Conservation (phyloP, 495 filamentous ascomycete species). For the Penicillium odoratum region DNA sequence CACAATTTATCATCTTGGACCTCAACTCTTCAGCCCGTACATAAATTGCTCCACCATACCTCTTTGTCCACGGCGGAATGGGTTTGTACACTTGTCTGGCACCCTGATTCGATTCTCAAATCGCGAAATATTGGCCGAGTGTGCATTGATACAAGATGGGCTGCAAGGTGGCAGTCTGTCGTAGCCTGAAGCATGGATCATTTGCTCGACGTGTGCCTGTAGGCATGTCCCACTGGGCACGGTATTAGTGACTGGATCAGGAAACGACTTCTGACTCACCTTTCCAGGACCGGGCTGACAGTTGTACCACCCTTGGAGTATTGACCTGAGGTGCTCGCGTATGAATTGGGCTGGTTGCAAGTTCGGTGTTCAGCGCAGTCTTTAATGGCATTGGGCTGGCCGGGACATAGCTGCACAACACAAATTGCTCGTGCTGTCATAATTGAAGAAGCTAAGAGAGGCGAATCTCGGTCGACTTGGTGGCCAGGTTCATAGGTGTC, state of each 20-base stretch:
- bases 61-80: too few species aligned
- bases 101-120: too few species aligned
- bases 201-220: too few species aligned
- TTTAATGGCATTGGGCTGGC: not conserved
- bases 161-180: too few species aligned
- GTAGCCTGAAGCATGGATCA: too few species aligned
- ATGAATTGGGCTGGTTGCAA: constrained; percentile 2
- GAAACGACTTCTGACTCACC: constrained; percentile 4
- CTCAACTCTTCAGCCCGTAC: not conserved
- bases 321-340: not conserved
- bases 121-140: too few species aligned
- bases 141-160: too few species aligned
- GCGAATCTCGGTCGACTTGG: not conserved
- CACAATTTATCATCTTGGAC: constrained; percentile 1
- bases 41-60: too few species aligned
- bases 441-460: not conserved
- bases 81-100: too few species aligned
- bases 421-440: not conserved
- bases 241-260: not conserved
- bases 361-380: not conserved
- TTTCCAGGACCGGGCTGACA: constrained; percentile 3
- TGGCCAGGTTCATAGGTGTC: not conserved
- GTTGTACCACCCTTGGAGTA: not conserved
- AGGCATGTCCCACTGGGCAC: too few species aligned
- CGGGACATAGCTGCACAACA: not conserved